phyloP scores from a whole-genome alignment of 768 basidiomycete species.

The Phylloporus arenicola region DNA sequence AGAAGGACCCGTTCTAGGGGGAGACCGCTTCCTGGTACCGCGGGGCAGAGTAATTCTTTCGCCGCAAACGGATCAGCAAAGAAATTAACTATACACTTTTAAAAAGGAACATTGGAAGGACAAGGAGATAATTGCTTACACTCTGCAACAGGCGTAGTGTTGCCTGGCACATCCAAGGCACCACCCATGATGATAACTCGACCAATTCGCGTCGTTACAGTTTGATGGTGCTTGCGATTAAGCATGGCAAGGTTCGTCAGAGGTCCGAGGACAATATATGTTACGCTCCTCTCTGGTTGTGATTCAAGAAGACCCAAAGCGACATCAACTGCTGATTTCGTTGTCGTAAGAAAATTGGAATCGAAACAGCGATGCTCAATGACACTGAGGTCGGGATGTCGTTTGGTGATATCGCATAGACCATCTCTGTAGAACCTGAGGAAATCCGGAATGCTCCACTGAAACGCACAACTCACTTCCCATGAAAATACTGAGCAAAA shows the following conservation, averaged over 20 bases:
- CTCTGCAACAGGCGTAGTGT: conserved; percentile 75
- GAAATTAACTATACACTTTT: conserved; percentile 59
- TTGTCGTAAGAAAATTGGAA: conserved; percentile 44
- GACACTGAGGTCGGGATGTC: conserved; percentile 60
- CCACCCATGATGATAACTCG: conserved; percentile 92
- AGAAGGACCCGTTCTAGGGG: conserved; percentile 66
- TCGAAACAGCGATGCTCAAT: conserved; percentile 20
- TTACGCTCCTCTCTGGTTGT: conserved; percentile 48
- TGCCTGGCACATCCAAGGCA: conserved; percentile 86
- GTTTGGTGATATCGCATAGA: conserved; percentile 50
- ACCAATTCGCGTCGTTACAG: conserved; percentile 56
- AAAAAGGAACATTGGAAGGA: neutral
- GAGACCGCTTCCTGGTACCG: conserved; percentile 36
- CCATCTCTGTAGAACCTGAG: conserved; percentile 51
- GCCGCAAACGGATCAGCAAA: conserved; percentile 87
- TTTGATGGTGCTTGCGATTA: conserved; percentile 47
- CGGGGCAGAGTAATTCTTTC: conserved; percentile 53
- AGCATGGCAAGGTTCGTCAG: conserved; percentile 75
- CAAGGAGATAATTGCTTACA: conserved; percentile 44
- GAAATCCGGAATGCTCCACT: neutral
- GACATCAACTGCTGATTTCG: conserved; percentile 47
- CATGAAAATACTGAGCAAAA: conserved; percentile 82
- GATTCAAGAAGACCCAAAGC: conserved; percentile 50
- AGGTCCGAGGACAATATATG: conserved; percentile 71
- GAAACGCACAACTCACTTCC: conserved; percentile 42